Percentiles rank a stretch among this genome's conserved stretches.
Evolutionary conservation across 2,329 filamentous ascomycete genomes (phyloP).

Genomic region (Teratosphaeria gauchensis): DNA sequence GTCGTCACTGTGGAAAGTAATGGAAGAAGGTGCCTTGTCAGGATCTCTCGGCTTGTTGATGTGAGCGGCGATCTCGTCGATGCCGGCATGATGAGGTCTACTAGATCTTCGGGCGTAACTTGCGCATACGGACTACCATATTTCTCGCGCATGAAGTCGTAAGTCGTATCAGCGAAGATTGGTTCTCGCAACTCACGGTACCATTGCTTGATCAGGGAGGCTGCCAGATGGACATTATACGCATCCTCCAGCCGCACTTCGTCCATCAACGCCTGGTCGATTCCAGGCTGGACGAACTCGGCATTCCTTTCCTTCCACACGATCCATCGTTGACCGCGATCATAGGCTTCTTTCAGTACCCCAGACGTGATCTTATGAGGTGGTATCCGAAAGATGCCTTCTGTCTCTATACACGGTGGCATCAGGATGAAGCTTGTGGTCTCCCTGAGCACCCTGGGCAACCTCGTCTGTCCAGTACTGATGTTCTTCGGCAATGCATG

Average conservation of each 20-base stretch:
- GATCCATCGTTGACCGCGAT: slow-evolving; percentile 45
- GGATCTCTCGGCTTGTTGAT: slow-evolving; percentile 36
- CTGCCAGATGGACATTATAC: slow-evolving; percentile 45
- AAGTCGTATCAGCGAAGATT: slow-evolving; percentile 41
- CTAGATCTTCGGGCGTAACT: slow-evolving; percentile 33
- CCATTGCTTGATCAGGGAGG: slow-evolving; percentile 47
- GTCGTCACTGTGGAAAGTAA: slow-evolving; percentile 39
- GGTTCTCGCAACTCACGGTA: slow-evolving; percentile 44
- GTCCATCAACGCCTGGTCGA: slow-evolving; percentile 27
- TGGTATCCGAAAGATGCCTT: slow-evolving; percentile 46
- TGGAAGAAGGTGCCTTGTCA: slow-evolving; percentile 43
- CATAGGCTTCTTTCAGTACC: slow-evolving; percentile 45
- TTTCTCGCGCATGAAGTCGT: slow-evolving; percentile 36
- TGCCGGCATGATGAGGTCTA: slow-evolving; percentile 36
- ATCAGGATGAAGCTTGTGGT: slow-evolving; percentile 43
- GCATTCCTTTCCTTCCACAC: slow-evolving; percentile 41
- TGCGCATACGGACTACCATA: slow-evolving; percentile 32
- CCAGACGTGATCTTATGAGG: slow-evolving; percentile 41
- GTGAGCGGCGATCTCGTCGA: slow-evolving; percentile 40
- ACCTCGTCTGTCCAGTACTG: slow-evolving; percentile 33
- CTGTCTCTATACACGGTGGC: slow-evolving; percentile 37
- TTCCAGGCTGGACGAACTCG: slow-evolving; percentile 26
- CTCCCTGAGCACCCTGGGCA: slow-evolving; percentile 45
- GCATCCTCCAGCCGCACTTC: slow-evolving; percentile 41
- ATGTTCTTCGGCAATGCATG: slow-evolving; percentile 39